Conservation (phyloP, 2,329 filamentous ascomycete species). For the Claviceps arundinis region DNA sequence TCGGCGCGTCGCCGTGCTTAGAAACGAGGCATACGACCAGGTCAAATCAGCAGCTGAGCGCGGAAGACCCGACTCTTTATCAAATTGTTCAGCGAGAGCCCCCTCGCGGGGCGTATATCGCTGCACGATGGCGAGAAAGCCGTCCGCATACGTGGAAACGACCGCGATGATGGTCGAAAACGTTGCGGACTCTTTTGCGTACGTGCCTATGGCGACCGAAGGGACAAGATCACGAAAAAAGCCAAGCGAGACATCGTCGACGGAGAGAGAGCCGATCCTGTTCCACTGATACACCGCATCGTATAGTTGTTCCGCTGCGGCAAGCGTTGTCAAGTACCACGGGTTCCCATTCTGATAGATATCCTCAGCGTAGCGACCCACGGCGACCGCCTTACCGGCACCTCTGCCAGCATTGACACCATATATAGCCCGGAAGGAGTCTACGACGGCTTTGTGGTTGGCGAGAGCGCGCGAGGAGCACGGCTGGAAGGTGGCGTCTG, state of each 20-base stretch:
- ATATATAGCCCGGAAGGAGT: slow-evolving; percentile 64
- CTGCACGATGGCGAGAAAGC: slow-evolving; percentile 45
- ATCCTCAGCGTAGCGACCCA: slow-evolving; percentile 61
- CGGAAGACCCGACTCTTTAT: slow-evolving; percentile 34
- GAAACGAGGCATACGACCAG: slow-evolving; percentile 57
- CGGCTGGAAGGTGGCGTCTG: slow-evolving; percentile 63
- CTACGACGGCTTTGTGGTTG: slow-evolving; percentile 63
- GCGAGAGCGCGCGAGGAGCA: slow-evolving; percentile 56
- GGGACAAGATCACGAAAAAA: slow-evolving; percentile 60
- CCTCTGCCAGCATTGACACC: slow-evolving; percentile 52
- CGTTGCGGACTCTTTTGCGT: slow-evolving; percentile 30
- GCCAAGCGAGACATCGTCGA: slow-evolving; percentile 49
- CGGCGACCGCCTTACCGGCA: slow-evolving; percentile 43
- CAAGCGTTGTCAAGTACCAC: slow-evolving; percentile 67
- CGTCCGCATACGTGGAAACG: slow-evolving; percentile 43
- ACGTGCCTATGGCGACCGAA: slow-evolving; percentile 47
- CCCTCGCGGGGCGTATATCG: slow-evolving; percentile 49
- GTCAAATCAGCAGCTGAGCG: slow-evolving; percentile 54
- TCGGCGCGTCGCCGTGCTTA: slow-evolving; percentile 44
- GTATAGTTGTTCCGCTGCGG: slow-evolving; percentile 69
- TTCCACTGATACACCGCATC: slow-evolving; percentile 63
- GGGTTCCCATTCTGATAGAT: slow-evolving; percentile 67
- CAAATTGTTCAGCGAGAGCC: slow-evolving; percentile 53
- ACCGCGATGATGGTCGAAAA: slow-evolving; percentile 45
- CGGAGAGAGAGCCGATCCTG: slow-evolving; percentile 44